phyloP scores from a whole-genome alignment of 345 rosid genomes.

The Limnanthes douglasii region DNA sequence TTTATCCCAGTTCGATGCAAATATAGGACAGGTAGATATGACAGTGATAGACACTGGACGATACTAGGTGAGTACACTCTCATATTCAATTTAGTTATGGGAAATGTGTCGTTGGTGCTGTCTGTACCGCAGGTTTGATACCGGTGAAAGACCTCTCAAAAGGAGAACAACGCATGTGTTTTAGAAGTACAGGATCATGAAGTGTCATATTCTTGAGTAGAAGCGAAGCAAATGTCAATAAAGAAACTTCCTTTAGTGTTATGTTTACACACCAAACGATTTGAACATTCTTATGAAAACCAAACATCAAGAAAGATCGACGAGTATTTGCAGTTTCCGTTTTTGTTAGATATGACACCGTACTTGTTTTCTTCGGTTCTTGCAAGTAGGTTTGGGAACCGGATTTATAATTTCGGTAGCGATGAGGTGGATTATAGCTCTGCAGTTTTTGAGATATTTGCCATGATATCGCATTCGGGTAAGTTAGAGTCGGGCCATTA shows the following conservation, averaged over 20 bases:
- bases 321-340: slow-evolving; percentile 75
- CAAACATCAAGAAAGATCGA: slow-evolving; percentile 62
- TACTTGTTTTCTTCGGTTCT: slow-evolving; percentile 66
- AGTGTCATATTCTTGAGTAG: no score
- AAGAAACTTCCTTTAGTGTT: slow-evolving; percentile 73
- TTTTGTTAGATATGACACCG: slow-evolving; percentile 63
- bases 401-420: slow-evolving; percentile 41
- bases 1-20: no score
- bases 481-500: slow-evolving; percentile 83
- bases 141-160: no score
- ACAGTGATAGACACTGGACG: no score
- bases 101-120: no score
- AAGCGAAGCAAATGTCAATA: slow-evolving; percentile 85
- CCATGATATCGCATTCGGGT: slow-evolving; percentile 74
- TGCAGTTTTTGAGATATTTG: slow-evolving; percentile 70
- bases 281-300: slow-evolving; percentile 55
- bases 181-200: no score
- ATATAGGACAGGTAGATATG: no score
- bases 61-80: no score
- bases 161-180: no score
- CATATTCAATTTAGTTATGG: no score
- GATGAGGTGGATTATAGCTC: slow-evolving; percentile 31
- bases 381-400: slow-evolving; percentile 60
- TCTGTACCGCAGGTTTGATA: no score
- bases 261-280: slow-evolving; percentile 81